phyloP scores from a whole-genome alignment of 2,329 filamentous ascomycete genomes.

The Fusarium keratoplasticum region DNA sequence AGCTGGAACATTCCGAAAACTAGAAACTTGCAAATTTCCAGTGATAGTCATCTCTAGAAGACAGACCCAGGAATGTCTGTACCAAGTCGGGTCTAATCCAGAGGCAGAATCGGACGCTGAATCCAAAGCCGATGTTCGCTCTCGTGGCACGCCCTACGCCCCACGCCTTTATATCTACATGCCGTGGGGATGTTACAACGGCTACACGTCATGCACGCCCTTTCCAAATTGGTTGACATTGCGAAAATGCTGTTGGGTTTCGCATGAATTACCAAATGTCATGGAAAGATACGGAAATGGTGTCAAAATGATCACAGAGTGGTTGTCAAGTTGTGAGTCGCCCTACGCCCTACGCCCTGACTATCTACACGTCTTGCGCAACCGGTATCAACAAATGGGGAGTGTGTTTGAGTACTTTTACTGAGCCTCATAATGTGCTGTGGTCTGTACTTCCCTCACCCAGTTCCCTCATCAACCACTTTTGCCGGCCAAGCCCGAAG shows the following conservation, averaged over 20 bases:
- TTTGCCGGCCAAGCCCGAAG: background rate
- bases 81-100: too few relatives aligned
- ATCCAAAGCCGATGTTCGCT: background rate
- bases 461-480: too few relatives aligned
- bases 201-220: background rate
- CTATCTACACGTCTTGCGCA: background rate
- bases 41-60: too few relatives aligned
- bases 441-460: too few relatives aligned
- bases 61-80: too few relatives aligned
- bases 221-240: background rate
- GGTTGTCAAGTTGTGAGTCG: background rate
- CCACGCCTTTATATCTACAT: background rate
- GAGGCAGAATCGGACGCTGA: too few relatives aligned
- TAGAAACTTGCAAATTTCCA: too few relatives aligned
- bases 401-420: background rate
- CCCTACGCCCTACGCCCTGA: background rate
- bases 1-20: background rate
- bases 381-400: too few relatives aligned
- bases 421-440: background rate
- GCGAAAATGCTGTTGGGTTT: rapidly evolving
- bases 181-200: background rate
- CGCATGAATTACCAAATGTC: background rate
- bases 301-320: background rate
- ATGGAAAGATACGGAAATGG: background rate
- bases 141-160: background rate